A percentile compares a stretch with the other conserved stretches of the same genome.
Conservation (phyloP, 768 basidiomycete genomes). For the Glaciozyma antarctica region DNA sequence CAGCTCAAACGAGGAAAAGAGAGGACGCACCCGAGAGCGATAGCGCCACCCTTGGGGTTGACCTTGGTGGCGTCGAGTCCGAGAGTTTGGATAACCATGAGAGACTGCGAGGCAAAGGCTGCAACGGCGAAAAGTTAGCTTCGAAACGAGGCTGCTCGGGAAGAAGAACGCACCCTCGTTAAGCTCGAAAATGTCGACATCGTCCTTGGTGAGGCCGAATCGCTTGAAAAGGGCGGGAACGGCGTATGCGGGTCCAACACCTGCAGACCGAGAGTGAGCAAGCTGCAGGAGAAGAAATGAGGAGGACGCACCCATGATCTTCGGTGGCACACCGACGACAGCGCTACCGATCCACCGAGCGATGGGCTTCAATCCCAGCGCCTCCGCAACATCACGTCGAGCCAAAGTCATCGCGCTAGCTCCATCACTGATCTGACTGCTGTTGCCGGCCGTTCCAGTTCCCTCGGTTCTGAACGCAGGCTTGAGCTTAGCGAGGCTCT, state of each 20-base stretch:
- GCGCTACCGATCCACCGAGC: slow-evolving; percentile 43
- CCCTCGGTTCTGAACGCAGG: slow-evolving; percentile 44
- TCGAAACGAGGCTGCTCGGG: not conserved
- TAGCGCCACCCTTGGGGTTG: slow-evolving; percentile 44
- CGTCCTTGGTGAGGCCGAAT: slow-evolving; percentile 31
- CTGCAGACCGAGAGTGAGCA: slow-evolving; percentile 34
- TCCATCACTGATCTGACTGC: slow-evolving; percentile 44
- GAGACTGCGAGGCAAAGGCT: slow-evolving; percentile 40
- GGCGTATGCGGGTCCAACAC: slow-evolving; percentile 80
- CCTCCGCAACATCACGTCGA: slow-evolving; percentile 41
- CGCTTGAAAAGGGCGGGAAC: slow-evolving; percentile 51
- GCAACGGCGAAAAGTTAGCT: not conserved
- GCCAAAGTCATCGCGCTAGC: slow-evolving; percentile 43
- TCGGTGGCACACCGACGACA: slow-evolving; percentile 40
- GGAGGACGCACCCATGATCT: slow-evolving; percentile 24
- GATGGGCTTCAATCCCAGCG: slow-evolving; percentile 40
- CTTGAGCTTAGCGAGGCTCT: slow-evolving; percentile 43
- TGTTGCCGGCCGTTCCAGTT: slow-evolving; percentile 43
- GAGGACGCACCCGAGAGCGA: slow-evolving; percentile 35
- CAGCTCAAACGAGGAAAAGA: not conserved
- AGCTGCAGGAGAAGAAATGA: not conserved
- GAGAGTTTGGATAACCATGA: slow-evolving; percentile 42
- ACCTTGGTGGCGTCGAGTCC: slow-evolving; percentile 39
- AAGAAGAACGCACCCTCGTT: slow-evolving; percentile 34
- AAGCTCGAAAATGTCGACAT: slow-evolving; percentile 38